Evolutionary conservation across 306 rosid species (phyloP).

Genomic region (Quercus alba): DNA sequence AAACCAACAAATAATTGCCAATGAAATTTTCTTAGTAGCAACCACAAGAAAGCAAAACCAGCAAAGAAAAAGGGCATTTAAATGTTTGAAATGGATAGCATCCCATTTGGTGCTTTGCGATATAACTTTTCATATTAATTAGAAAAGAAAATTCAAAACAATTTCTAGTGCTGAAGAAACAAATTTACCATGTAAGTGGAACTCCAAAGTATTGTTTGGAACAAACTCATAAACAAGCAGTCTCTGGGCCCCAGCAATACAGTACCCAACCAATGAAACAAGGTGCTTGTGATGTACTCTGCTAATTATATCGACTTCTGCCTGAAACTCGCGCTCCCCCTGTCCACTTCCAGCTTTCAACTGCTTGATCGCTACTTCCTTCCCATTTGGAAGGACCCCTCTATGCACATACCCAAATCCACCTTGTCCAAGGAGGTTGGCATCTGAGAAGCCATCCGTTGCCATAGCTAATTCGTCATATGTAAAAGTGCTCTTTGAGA

Average conservation of each 20-base stretch:
- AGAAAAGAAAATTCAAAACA: background rate
- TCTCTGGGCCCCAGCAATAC: slow-evolving; percentile 73
- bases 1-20: background rate
- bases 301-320: slow-evolving; percentile 95
- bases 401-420: slow-evolving; percentile 96
- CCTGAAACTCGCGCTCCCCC: slow-evolving; percentile 96
- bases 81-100: background rate
- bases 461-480: slow-evolving; percentile 89
- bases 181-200: slow-evolving; percentile 80
- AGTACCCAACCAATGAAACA: slow-evolving; percentile 93
- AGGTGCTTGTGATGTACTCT: slow-evolving; percentile 97
- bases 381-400: slow-evolving; percentile 89
- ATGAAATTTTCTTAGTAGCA: background rate
- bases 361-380: slow-evolving; percentile 94
- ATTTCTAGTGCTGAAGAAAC: background rate
- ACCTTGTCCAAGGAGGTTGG: slow-evolving; percentile 94
- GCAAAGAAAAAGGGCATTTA: background rate
- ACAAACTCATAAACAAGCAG: slow-evolving; percentile 93
- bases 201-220: slow-evolving; percentile 81
- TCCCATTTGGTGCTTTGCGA: background rate
- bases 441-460: slow-evolving; percentile 92
- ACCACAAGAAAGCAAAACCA: background rate
- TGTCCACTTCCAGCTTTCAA: slow-evolving; percentile 96
- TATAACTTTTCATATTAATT: background rate
- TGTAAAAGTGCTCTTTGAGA: slow-evolving; percentile 68